A percentile compares a stretch with the other conserved stretches of the same genome.
Conservation (phyloP, 2,329 filamentous ascomycete species). For the Bimuria novae-zelandiae region DNA sequence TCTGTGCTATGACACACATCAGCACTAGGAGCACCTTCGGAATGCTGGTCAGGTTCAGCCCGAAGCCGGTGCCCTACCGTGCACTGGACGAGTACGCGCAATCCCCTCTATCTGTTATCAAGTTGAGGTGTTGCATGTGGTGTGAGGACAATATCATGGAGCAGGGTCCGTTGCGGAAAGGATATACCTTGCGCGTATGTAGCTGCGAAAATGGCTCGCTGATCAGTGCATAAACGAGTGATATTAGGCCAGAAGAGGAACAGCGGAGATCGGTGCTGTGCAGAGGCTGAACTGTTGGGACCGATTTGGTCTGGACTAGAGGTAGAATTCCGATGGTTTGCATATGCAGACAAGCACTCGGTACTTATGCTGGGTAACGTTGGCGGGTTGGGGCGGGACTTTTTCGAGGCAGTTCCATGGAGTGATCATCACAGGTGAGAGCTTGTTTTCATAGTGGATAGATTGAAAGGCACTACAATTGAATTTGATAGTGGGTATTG, state of each 20-base stretch:
- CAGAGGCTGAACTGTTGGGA: background rate
- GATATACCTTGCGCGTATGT: background rate
- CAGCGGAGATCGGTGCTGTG: background rate
- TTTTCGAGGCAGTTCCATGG: background rate
- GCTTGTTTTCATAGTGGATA: no score
- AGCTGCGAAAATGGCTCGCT: background rate
- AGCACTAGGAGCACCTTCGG: background rate
- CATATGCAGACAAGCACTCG: no score
- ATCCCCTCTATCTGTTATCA: background rate
- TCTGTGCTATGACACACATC: background rate
- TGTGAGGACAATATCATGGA: background rate
- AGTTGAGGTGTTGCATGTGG: background rate
- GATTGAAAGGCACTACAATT: no score
- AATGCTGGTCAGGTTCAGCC: background rate
- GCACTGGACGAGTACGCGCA: background rate
- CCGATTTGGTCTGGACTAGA: background rate
- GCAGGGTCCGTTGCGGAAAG: background rate
- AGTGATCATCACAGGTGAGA: no score
- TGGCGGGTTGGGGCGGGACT: background rate
- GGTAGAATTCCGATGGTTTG: background rate
- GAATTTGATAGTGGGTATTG: background rate
- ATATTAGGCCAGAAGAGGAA: background rate
- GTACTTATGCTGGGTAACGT: background rate
- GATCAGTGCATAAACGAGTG: constrained; percentile 3
- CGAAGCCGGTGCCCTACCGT: background rate